Percentiles rank a stretch among this genome's conserved stretches.
phyloP scores from a whole-genome alignment of 169 alveolate species.

The Perkinsus marinus region DNA sequence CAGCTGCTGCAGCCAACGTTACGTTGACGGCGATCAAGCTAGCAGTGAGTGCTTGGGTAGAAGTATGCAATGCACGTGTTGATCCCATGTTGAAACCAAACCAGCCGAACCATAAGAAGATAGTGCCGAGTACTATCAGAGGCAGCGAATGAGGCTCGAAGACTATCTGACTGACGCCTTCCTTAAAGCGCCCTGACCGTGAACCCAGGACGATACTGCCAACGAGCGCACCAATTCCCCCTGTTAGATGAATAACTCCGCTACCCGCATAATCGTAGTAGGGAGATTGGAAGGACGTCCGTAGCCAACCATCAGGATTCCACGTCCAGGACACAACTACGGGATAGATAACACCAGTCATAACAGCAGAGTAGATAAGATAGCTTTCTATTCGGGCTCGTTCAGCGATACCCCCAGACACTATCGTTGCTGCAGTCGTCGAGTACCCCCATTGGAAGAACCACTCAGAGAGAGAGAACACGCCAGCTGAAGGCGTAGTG shows the following conservation, averaged over 20 bases:
- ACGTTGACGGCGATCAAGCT: not conserved
- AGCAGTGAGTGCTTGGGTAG: not conserved
- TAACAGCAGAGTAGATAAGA: not conserved
- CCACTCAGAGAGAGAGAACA: not conserved
- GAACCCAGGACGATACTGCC: constrained; percentile 2
- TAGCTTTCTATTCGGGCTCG: constrained; percentile 8
- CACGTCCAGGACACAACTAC: constrained; percentile 13
- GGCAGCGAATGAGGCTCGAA: not conserved
- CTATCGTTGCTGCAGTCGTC: constrained; percentile 14
- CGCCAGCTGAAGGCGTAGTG: not conserved
- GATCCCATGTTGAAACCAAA: constrained; percentile 5
- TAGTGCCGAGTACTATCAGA: not conserved
- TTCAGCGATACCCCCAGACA: constrained; percentile 18
- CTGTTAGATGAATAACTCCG: not conserved
- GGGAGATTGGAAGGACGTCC: not conserved
- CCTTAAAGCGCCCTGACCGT: not conserved
- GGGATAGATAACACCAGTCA: not conserved
- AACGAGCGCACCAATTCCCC: constrained; percentile 2
- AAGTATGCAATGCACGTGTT: not conserved
- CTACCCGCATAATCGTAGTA: constrained; percentile 13
- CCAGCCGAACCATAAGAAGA: constrained; percentile 9
- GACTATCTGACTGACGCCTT: not conserved
- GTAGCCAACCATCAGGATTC: constrained; percentile 4
- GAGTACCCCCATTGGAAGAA: constrained; percentile 13
- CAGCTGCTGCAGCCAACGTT: not conserved